Base-by-base conservation (phyloP, 768 basidiomycete genomes). In the Lactifluus subvellereus region DNA sequence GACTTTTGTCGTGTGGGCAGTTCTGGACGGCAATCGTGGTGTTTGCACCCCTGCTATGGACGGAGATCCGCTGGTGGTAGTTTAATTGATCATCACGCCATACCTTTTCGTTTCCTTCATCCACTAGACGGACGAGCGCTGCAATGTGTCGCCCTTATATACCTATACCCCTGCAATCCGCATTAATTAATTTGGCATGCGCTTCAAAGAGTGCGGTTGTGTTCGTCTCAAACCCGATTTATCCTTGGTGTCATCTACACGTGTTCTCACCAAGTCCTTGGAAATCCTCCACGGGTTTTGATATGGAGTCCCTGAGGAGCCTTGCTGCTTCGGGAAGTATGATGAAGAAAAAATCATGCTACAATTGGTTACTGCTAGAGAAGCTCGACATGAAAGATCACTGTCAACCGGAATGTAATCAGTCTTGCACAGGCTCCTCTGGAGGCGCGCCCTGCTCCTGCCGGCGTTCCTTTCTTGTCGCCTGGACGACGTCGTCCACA, bases 1-100 rank as follows among this genome's bases (percentile, higher is more conserved):
- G 20, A 59, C 20, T n/a, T n/a, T 18, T 18, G 56, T 51, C n/a
- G 4, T 43, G 6, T 13, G 45, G 11, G 16, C 71, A 94, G 89
- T 89, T 98, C 73, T 95, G 86, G 84, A 93, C 88, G 2, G 95
- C 95, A 0, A 89, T 87, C 62, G 73, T 93, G n/a, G 93, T 98
- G 1, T 87, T 98, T 67, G 77, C 89, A 9, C 95, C 95, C 0
- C 78, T 96, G 33, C 74, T 98, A 10, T 96, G 91, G 91, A 82
- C 85, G 10, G 95, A 98, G 74, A 78, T 95, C 35, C 77, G 85
- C 33, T 89, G 87, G 86, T 89, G 86, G 85, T 67, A 60, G 52
- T 57, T 27, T 16, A 22, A 7, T 27, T 40, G 9, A 16, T 18
- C 18, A 33, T 45, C 32, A 9, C n/a, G 11, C 5, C 6, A 37